Evolutionary conservation across 257 asterid genomes (phyloP), one percentile per base, ranked within the genome.

Genomic region (Jacaranda mimosifolia): DNA sequence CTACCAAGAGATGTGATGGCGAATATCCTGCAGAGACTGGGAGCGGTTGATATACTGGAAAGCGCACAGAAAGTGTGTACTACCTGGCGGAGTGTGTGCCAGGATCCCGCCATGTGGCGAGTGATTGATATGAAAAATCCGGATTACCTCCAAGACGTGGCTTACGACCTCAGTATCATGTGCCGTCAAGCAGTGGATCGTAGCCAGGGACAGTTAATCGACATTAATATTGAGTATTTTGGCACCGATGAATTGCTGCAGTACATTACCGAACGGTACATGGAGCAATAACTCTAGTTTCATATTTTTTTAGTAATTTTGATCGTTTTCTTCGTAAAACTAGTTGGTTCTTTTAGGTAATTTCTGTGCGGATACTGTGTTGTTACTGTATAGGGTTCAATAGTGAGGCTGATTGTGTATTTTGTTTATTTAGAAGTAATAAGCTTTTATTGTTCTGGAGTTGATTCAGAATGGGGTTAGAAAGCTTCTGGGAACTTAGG

Each of bases 101-200:
- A 75, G 75, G 89, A 83, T 36, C 83, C 85, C 17, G 26, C 72
- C 38, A 68, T 82, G 86, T 85, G 87, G 85, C 85, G 83, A 32
- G 74, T 72, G 10, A 56, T 80, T 39, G 39, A 62, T 42, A 70
- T 85, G 81, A 35, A 13, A 4, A 45, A 52, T 7, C 55, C 7
- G 6, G 63, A 7, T 12, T 9, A 18, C 21, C 2, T 9, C 42
- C 12, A 14, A 18, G 63, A 57, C 4, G 15, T 1, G 49, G 1
- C 32, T 2, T 18, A 6, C 56, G 12, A 59, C 43, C 64, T 72
- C 18, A 14, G 36, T 17, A 14, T n/a, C 52, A 12, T 82, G 58
- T 89, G 91, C 83, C 83, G 79, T 45, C 60, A 15, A 46, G 91
- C 91, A 0, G 86, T 85, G 58, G 82, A 81, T 65, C 83, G 78